Evolutionary conservation across 805 yeast species (phyloP), one percentile per base, ranked within the genome.

Genomic region (Grigorovia jiainica): DNA sequence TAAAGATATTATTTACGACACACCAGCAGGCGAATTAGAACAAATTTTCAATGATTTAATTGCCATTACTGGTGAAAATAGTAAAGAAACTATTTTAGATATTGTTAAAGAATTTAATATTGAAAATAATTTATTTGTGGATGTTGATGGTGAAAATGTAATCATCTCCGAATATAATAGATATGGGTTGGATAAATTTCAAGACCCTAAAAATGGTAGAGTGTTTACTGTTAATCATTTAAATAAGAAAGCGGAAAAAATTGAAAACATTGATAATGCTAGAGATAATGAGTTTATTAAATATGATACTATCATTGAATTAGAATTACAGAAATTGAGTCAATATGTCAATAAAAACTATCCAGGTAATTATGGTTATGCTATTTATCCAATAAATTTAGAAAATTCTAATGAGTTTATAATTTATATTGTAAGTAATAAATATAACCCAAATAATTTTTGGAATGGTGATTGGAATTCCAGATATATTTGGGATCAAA

Each of bases 401-500:
- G 25, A 15, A 4, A 48, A 43, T 3, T 47, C 44, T 15, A 58
- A 51, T 38, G 53, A 55, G 34, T 43, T 56, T 17, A 67, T 61
- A 9, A 47, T 87, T 6, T 68, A 83, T 6, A 70, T 87, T 20
- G 71, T 82, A 37, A 94, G 90, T 41, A 80, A 78, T 50, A 79
- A 77, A 60, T 68, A 77, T 50, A 86, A 81, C 59, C 77, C 83
- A 36, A 70, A 73, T 32, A 90, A 90, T 66, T 87, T 70, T 65
- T 85, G 89, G 75, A 87, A 87, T 53, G 97, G 97, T 7, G 75
- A 78, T 57, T 87, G 97, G 96, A 74, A 68, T 41, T 79, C 95
- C 1, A 65, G 67, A 46, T 87, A 86, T 62, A 55, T 64, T 6
- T 66, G 73, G 43, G 59, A 71, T 51, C 25, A 50, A 3, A 45